Evolutionary conservation across 2,329 filamentous ascomycete species (phyloP), one percentile per base, ranked within the genome.

Genomic region (Thelonectria blattea): DNA sequence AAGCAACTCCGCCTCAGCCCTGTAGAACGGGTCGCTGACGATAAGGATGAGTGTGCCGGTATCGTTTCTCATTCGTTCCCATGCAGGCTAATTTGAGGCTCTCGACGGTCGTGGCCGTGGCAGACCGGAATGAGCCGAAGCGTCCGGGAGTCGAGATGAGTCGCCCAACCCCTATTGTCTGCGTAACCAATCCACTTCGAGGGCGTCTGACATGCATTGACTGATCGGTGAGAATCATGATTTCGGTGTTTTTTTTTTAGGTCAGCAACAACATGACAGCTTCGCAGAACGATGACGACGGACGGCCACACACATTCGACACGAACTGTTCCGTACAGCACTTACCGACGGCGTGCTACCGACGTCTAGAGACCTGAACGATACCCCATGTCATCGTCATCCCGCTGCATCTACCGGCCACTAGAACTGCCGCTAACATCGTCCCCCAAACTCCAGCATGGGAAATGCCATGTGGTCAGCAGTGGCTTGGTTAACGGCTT

Each of bases 141-240:
- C 27, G 27, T 30, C 27, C 27, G 27, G 27, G 27, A 30, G 5
- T 30, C 27, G 5, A 30, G 41, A 17, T 30, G 52, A 30, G 41
- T 27, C 42, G 18, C 18, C 42, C 37, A 32, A 48, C 52, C 52
- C 52, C 45, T 48, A 48, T 55, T 55, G 34, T 24, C 11, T 49
- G 45, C 52, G 42, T 55, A 20, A 37, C 43, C 22, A 55, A 55
- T 48, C 32, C 52, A 41, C 42, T 48, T 3, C 27, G 32, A 43
- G 43, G 27, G 43, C 14, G 42, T 30, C 27, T 30, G 27, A 30
- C 27, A 30, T 30, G 27, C 27, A 30, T 30, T 30, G 27, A 30
- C 27, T 30, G 27, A 30, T 30, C 8, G 5, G 27, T 30, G 27
- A 30, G 27, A 30, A 30, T 30, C 27, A 30, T 30, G 27, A 9